phyloP scores from a whole-genome alignment of 768 basidiomycete species.

The Lyophyllum atratum region DNA sequence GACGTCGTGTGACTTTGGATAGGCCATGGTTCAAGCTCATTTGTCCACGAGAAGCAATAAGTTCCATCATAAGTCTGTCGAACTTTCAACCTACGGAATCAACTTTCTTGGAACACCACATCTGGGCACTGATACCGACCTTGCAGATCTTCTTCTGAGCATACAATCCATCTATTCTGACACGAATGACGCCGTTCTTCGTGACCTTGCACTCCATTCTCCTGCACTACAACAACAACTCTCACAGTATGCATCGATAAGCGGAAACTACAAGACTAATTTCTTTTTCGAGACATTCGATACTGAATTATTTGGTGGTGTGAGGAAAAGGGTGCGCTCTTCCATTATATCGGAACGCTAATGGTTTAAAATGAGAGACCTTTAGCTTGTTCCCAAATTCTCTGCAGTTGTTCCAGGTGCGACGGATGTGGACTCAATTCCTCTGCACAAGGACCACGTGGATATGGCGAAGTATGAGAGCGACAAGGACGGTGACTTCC shows the following conservation, averaged over 20 bases:
- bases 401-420: slow-evolving; percentile 2
- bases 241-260: slow-evolving; percentile 9
- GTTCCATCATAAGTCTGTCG: slow-evolving; percentile 4
- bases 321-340: neutral
- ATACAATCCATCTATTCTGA: slow-evolving; percentile 10
- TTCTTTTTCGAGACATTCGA: slow-evolving; percentile 5
- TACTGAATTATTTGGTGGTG: neutral
- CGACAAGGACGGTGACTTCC: too few species aligned
- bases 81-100: slow-evolving; percentile 9
- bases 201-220: slow-evolving; percentile 6
- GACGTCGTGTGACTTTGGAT: neutral
- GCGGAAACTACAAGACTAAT: slow-evolving; percentile 7
- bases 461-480: neutral
- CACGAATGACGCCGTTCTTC: slow-evolving; percentile 6
- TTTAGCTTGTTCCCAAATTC: neutral
- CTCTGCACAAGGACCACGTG: slow-evolving; percentile 9
- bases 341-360: neutral
- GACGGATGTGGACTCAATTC: neutral
- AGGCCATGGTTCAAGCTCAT: slow-evolving; percentile 10
- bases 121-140: slow-evolving; percentile 6
- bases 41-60: slow-evolving; percentile 1
- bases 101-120: slow-evolving; percentile 11
- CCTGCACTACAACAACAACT: slow-evolving; percentile 7
- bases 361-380: neutral
- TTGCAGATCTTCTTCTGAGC: slow-evolving; percentile 5